Percentiles rank a stretch among this genome's conserved stretches.
phyloP scores from a whole-genome alignment of 228 moss, liverwort and hornwort genomes.

The Sphagnum magellanicum region DNA sequence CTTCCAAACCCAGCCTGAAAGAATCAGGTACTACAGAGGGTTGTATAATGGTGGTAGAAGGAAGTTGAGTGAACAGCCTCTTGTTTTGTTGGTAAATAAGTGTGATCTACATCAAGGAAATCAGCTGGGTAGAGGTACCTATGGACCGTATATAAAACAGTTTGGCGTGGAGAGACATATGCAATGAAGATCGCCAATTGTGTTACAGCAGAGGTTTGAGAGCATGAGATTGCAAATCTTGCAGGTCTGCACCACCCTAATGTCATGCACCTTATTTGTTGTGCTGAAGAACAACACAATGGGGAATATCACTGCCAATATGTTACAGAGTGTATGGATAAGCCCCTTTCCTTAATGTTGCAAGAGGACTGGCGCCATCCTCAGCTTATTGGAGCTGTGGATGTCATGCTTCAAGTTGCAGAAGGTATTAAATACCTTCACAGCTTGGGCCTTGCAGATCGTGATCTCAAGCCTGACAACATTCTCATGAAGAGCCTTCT shows the following conservation, averaged over 20 bases:
- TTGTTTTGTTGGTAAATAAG: not conserved
- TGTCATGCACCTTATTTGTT: constrained; percentile 7
- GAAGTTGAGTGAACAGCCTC: not conserved
- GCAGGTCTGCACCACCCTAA: constrained; percentile 11
- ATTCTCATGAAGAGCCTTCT: too few relatives aligned
- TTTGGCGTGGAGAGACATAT: not conserved
- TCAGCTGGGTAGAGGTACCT: not conserved
- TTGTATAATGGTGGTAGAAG: not conserved
- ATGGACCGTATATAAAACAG: not conserved
- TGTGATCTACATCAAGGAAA: not conserved
- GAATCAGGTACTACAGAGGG: too few relatives aligned
- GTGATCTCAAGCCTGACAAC: too few relatives aligned
- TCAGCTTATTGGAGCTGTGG: too few relatives aligned
- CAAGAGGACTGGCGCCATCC: too few relatives aligned
- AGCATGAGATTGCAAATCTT: constrained; percentile 7
- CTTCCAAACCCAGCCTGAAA: not conserved
- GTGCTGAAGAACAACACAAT: not conserved
- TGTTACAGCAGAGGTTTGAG: too few relatives aligned
- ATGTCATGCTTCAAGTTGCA: too few relatives aligned
- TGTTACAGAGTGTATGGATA: too few relatives aligned
- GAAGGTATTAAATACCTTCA: too few relatives aligned
- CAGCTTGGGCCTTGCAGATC: too few relatives aligned
- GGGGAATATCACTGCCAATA: too few relatives aligned
- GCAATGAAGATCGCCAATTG: constrained; percentile 7
- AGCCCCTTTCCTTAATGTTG: too few relatives aligned